These are phyloP conservation scores for Pulveroboletus sp. DNA, from an alignment of 768 basidiomycete species.

Conservation along the genomic window DNA sequence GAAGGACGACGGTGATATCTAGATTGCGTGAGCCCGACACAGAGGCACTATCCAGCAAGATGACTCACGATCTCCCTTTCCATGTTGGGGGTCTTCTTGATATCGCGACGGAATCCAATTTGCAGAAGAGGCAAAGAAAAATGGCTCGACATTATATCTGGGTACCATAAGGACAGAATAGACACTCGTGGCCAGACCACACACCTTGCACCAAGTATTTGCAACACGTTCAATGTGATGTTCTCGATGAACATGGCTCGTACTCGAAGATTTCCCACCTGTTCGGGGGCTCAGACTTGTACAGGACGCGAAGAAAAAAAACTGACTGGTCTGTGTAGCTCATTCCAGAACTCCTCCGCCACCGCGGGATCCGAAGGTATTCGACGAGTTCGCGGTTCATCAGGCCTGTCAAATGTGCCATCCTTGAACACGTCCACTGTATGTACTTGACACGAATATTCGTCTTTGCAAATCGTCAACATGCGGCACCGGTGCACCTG, in stretches of 20 bases:
- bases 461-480: slow-evolving; percentile 18
- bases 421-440: slow-evolving; percentile 16
- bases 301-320: background rate
- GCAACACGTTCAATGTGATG: slow-evolving; percentile 30
- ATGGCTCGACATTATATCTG: slow-evolving; percentile 43
- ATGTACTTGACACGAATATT: slow-evolving; percentile 18
- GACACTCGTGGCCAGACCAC: background rate
- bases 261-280: slow-evolving; percentile 27
- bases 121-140: slow-evolving; percentile 43
- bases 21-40: background rate
- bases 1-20: slow-evolving; percentile 46
- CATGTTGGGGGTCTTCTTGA: slow-evolving; percentile 31
- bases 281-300: background rate
- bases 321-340: slow-evolving; percentile 27
- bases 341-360: slow-evolving; percentile 25
- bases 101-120: slow-evolving; percentile 44
- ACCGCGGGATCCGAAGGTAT: slow-evolving; percentile 14
- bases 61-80: slow-evolving; percentile 37
- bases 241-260: slow-evolving; percentile 38
- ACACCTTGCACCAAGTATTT: slow-evolving; percentile 38
- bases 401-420: slow-evolving; percentile 16
- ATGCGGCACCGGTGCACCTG: slow-evolving; percentile 40
- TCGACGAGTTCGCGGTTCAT: slow-evolving; percentile 1
- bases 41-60: slow-evolving; percentile 1
- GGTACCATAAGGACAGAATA: background rate